Conservation (phyloP, 306 rosid genomes). For the Malus orientalis region DNA sequence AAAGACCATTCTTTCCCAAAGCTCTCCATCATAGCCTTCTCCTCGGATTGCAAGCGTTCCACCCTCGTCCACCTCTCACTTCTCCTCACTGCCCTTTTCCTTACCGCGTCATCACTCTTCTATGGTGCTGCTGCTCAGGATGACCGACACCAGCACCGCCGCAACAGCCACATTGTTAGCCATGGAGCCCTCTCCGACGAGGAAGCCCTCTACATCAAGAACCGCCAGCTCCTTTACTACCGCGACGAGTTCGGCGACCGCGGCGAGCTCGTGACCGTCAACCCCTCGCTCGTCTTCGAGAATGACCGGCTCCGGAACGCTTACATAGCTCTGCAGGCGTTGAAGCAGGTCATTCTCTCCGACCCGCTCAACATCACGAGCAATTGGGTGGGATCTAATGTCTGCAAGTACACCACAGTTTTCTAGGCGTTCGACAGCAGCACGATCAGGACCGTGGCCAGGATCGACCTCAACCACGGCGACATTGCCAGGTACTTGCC, state of each 20-base stretch:
- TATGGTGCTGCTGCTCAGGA: conserved; percentile 1
- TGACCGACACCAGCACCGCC: background rate
- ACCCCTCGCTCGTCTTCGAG: conserved; percentile 59
- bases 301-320: conserved; percentile 55
- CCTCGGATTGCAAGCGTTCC: background rate
- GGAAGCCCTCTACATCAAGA: conserved; percentile 54
- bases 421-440: conserved; percentile 59
- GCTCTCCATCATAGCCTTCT: no score
- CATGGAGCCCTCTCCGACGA: conserved; percentile 53
- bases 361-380: conserved; percentile 57
- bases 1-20: no score
- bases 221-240: conserved; percentile 82
- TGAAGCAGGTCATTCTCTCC: conserved; percentile 77
- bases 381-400: conserved; percentile 67
- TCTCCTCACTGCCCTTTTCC: conserved; percentile 12
- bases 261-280: conserved; percentile 61
- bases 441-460: conserved; percentile 64
- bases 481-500: conserved; percentile 96
- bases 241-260: conserved; percentile 73
- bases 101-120: conserved; percentile 8
- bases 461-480: conserved; percentile 89
- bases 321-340: conserved; percentile 75
- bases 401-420: conserved; percentile 55
- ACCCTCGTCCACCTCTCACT: conserved; percentile 16
- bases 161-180: background rate